phyloP scores from a whole-genome alignment of 768 basidiomycete species.

The Pleurotus cornucopiae region DNA sequence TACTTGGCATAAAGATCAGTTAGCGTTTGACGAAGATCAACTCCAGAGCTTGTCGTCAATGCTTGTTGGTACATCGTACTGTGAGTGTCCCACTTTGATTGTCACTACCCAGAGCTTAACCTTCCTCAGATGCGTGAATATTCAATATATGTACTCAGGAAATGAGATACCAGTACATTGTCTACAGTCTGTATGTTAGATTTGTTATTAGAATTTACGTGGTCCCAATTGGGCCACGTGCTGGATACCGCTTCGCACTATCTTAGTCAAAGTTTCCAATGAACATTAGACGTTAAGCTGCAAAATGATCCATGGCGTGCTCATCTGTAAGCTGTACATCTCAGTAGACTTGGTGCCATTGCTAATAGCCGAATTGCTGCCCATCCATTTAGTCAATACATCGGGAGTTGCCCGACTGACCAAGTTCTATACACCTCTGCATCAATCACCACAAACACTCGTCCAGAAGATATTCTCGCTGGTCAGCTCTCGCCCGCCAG shows the following conservation, averaged over 20 bases:
- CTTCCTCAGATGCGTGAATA: background rate
- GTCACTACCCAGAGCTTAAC: background rate
- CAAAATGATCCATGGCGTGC: slow-evolving; percentile 78
- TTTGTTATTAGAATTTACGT: no score
- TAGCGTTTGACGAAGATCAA: slow-evolving; percentile 85
- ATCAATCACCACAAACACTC: slow-evolving; percentile 61
- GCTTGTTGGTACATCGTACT: slow-evolving; percentile 87
- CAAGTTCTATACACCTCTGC: slow-evolving; percentile 85
- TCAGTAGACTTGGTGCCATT: slow-evolving; percentile 13
- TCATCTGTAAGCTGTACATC: slow-evolving; percentile 61
- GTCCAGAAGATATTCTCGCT: slow-evolving; percentile 90
- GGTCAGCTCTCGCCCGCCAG: slow-evolving; percentile 73
- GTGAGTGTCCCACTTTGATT: slow-evolving; percentile 34
- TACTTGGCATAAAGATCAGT: slow-evolving; percentile 89
- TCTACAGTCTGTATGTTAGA: no score
- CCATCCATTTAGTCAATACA: slow-evolving; percentile 71
- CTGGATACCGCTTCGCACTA: no score
- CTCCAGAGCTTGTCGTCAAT: slow-evolving; percentile 82
- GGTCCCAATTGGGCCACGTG: no score
- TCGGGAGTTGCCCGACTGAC: slow-evolving; percentile 80
- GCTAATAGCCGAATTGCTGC: slow-evolving; percentile 6
- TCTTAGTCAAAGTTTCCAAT: no score
- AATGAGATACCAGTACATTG: no score
- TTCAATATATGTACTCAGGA: no score
- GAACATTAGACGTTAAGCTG: no score